Percentiles rank a stretch among this genome's conserved stretches.
phyloP scores from a whole-genome alignment of 148 eudicot species.

The Oxyria digyna region DNA sequence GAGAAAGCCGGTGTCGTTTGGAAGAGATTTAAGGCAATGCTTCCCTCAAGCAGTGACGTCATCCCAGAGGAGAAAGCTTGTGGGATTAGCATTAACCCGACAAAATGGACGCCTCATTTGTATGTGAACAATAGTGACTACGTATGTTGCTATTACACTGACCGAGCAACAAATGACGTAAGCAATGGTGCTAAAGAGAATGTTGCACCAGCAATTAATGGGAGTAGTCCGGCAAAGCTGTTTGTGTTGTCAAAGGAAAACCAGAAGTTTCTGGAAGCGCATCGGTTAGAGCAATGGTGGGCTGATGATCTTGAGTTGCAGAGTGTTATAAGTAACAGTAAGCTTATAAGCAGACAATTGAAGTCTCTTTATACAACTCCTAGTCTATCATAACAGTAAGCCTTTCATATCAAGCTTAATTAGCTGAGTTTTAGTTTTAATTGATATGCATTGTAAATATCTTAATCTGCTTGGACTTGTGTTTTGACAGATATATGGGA shows the following conservation, averaged over 20 bases:
- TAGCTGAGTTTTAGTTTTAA: no score
- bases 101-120: constrained; percentile 69
- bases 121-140: constrained; percentile 84
- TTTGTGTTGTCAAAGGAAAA: constrained; percentile 78
- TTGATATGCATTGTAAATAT: no score
- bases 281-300: constrained; percentile 93
- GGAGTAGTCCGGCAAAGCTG: constrained; percentile 42
- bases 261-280: constrained; percentile 86
- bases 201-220: constrained; percentile 20
- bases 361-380: constrained; percentile 46
- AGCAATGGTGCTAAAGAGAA: constrained; percentile 35
- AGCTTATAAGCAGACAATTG: constrained; percentile 63
- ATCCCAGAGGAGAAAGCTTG: constrained; percentile 16
- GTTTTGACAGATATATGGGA: no score
- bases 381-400: no score
- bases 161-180: constrained; percentile 17
- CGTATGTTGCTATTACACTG: constrained; percentile 62
- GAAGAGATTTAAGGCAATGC: constrained; percentile 61
- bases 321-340: constrained; percentile 55
- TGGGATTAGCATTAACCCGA: constrained; percentile 8
- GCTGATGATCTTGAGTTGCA: constrained; percentile 78
- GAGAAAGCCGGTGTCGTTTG: constrained; percentile 62
- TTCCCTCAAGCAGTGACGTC: constrained; percentile 32
- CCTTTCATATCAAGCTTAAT: no score
- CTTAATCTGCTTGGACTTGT: no score